Percentiles rank a stretch among this genome's conserved stretches.
Evolutionary conservation across 2,329 filamentous ascomycete species (phyloP).

Genomic region (Cercospora sesami): DNA sequence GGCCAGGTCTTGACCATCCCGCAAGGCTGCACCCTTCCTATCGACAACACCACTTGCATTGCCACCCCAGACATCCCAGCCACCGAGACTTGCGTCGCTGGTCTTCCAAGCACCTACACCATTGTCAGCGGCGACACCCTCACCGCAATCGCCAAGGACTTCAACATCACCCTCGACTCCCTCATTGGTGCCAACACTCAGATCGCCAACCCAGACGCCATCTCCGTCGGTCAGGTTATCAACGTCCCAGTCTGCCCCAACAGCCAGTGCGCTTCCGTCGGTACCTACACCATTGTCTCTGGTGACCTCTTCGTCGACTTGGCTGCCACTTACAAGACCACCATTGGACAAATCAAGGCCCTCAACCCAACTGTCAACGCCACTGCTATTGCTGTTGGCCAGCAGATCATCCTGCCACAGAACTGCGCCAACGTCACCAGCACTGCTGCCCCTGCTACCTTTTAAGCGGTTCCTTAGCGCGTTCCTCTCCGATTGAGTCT

Average conservation of each 20-base stretch:
- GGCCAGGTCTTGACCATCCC: conserved; percentile 34
- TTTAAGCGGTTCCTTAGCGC: not conserved
- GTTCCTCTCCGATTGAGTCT: not conserved
- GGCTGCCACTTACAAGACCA: conserved; percentile 24
- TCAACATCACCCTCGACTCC: conserved; percentile 32
- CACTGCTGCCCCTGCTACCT: not conserved
- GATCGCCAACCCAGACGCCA: conserved; percentile 28
- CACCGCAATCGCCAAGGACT: conserved; percentile 26
- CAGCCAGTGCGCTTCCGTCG: conserved; percentile 25
- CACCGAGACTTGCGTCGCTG: conserved; percentile 30
- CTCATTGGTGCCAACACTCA: conserved; percentile 30
- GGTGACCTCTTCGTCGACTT: conserved; percentile 33
- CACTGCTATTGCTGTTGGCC: conserved; percentile 21
- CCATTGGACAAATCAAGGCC: conserved; percentile 31
- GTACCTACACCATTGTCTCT: conserved; percentile 28
- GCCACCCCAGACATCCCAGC: conserved; percentile 7
- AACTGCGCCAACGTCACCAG: conserved; percentile 13
- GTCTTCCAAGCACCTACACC: conserved; percentile 29
- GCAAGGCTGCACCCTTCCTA: conserved; percentile 29
- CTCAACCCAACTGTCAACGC: conserved; percentile 29
- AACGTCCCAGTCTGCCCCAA: conserved; percentile 32
- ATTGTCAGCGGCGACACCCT: conserved; percentile 30
- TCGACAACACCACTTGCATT: conserved; percentile 32
- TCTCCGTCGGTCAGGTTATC: conserved; percentile 29
- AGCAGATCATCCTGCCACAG: conserved; percentile 20